These are phyloP conservation scores for Schwanniomyces sp. DNA, from an alignment of 805 yeast genomes.

Conservation along the genomic window DNA sequence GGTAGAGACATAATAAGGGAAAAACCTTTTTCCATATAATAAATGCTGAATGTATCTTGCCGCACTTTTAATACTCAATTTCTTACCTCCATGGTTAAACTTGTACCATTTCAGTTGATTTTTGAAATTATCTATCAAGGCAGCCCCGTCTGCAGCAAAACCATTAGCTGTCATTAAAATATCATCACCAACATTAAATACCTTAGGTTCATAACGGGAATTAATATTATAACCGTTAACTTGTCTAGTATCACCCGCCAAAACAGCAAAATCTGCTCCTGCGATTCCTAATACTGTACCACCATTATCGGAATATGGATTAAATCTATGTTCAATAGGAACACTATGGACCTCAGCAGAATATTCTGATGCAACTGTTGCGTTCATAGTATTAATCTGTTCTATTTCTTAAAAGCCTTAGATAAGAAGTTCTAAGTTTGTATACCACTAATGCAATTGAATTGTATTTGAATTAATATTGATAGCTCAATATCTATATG, in stretches of 20 bases:
- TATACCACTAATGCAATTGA: not conserved
- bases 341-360: conserved; percentile 48
- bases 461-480: not conserved
- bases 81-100: conserved; percentile 75
- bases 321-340: conserved; percentile 90
- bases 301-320: conserved; percentile 93
- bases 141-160: conserved; percentile 91
- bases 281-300: conserved; percentile 98
- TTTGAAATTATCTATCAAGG: conserved; percentile 73
- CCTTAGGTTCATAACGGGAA: conserved; percentile 88
- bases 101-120: conserved; percentile 86
- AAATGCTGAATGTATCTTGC: conserved; percentile 91
- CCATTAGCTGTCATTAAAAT: conserved; percentile 91
- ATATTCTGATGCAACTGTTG: conserved; percentile 66
- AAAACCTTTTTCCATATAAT: conserved; percentile 88
- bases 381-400: conserved; percentile 15
- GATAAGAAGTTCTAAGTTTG: not conserved
- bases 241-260: conserved; percentile 98
- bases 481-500: not conserved
- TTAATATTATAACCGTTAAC: conserved; percentile 92
- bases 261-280: conserved; percentile 93
- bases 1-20: conserved; percentile 96
- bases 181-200: conserved; percentile 85
- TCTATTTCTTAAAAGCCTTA: not conserved
- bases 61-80: conserved; percentile 65